Evolutionary conservation across 306 rosid species (phyloP).

Genomic region (Ormosia emarginata): DNA sequence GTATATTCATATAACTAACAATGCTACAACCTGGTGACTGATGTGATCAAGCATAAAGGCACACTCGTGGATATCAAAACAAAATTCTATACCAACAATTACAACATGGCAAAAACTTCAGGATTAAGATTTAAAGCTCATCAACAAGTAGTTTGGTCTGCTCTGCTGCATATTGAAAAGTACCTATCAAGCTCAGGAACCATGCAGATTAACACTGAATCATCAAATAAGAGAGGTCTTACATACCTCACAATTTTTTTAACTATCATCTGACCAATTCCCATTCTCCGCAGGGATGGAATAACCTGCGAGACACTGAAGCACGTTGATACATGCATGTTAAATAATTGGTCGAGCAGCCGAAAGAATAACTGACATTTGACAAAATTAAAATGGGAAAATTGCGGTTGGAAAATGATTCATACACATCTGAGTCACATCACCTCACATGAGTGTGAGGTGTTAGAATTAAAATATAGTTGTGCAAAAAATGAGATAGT

Average conservation of each 20-base stretch:
- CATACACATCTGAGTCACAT: background rate
- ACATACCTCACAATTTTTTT: conserved; percentile 61
- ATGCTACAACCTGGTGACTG: background rate
- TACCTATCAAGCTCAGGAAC: background rate
- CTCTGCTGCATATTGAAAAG: background rate
- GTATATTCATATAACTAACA: conserved; percentile 6
- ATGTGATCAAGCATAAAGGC: background rate
- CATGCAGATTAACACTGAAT: conserved; percentile 14
- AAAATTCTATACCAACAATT: background rate
- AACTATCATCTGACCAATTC: conserved; percentile 71
- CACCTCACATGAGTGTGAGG: too few relatives aligned
- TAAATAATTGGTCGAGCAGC: background rate
- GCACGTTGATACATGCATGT: conserved; percentile 25
- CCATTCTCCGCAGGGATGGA: conserved; percentile 74
- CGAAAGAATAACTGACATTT: background rate
- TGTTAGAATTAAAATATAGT: too few relatives aligned
- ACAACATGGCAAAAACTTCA: background rate
- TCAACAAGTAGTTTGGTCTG: background rate
- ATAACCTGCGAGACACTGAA: conserved; percentile 62
- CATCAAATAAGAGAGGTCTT: background rate
- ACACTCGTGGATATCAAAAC: background rate
- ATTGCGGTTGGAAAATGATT: background rate
- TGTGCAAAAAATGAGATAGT: too few relatives aligned
- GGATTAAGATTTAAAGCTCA: background rate
- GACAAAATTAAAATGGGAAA: background rate